Evolutionary conservation across 2,329 filamentous ascomycete species (phyloP), one percentile per base, ranked within the genome.

Genomic region (Aspergillus brunneoviolaceus): DNA sequence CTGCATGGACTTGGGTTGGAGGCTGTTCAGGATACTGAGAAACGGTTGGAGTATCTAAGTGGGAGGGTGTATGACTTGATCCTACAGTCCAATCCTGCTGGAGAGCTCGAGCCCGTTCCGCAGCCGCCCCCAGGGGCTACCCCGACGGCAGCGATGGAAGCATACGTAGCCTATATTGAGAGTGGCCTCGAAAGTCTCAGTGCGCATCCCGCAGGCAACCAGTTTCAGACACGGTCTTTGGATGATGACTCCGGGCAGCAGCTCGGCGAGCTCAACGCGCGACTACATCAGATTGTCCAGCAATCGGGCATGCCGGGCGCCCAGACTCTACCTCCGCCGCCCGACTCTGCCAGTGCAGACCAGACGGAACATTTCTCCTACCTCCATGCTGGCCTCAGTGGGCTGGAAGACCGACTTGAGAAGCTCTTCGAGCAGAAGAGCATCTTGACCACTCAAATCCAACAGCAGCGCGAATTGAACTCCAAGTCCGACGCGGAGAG

Each of bases 401-500:
- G 87, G 78, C 80, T 97, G 4, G 91, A 92, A 71, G 82, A 83
- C 47, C 89, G 91, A 60, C 85, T 91, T n/a, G 89, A 88, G 19
- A 85, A 85, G 21, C 80, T 97, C 39, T 88, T 91, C 63, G 91
- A 96, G 68, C 93, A 98, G 72, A 96, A 96, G 73, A 86, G 87
- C 52, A 93, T 96, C 23, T 83, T 98, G 9, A 89, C 94, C 70
- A 87, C 92, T 49, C 93, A 98, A 74, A 94, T 97, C 70, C 94
- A 96, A 78, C 93, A 98, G 73, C 94, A 98, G 77, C 89, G 93
- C 60, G 92, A 96, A 71, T 84, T 97, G 59, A 96, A 96, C 77
- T 92, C 84, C 79, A 93, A 93, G 71, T 92, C 91, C 1, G 92
- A 96, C 67, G 81, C 80, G 14, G 76, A 84, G 65, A 80, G 82